Conservation (phyloP, 257 asterid genomes). For the Nicotiana attenuata region DNA sequence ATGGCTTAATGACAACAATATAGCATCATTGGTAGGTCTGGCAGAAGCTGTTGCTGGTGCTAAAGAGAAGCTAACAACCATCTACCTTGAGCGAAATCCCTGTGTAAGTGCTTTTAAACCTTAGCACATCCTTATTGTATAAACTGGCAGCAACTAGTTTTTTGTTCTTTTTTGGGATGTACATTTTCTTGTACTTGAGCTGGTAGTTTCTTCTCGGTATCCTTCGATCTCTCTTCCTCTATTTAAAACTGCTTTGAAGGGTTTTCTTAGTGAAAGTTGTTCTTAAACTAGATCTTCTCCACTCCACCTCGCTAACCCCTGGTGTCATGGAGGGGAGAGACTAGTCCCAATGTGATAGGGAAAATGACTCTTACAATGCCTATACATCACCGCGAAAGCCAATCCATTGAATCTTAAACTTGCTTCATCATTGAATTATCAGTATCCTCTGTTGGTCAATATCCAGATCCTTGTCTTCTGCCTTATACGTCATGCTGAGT, state of each 20-base stretch:
- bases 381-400: neutral
- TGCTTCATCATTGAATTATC: neutral
- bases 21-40: slow-evolving; percentile 59
- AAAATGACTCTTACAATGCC: neutral
- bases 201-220: neutral
- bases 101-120: slow-evolving; percentile 50
- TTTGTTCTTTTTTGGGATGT: slow-evolving; percentile 1
- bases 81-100: slow-evolving; percentile 96
- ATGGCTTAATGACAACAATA: slow-evolving; percentile 94
- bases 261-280: neutral
- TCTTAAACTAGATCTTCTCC: neutral
- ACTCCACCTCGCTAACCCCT: neutral
- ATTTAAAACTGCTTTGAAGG: neutral
- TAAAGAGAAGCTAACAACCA: slow-evolving; percentile 67
- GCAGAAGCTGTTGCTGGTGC: slow-evolving; percentile 68
- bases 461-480: neutral
- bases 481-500: neutral
- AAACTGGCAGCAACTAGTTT: neutral
- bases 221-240: neutral
- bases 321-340: neutral
- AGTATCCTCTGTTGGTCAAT: neutral
- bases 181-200: neutral
- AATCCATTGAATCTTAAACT: neutral
- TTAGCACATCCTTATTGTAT: neutral
- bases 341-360: neutral